Conservation (phyloP, 805 yeast species). For the Nakazawaea ambrosiae region DNA sequence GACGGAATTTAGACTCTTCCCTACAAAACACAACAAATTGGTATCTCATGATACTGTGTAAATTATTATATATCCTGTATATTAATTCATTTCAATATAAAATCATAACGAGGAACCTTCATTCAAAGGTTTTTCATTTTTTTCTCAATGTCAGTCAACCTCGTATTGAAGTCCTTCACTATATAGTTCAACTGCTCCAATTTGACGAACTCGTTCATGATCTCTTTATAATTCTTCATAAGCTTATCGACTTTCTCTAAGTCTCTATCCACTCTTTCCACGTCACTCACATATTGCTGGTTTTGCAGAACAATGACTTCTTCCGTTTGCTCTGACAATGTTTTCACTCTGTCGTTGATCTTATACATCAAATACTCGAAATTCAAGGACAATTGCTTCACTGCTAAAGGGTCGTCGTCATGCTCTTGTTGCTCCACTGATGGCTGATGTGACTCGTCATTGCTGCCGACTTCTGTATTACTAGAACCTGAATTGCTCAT, state of each 20-base stretch:
- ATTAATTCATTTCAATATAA: too few relatives aligned
- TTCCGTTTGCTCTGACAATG: slow-evolving; percentile 24
- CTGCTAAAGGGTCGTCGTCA: slow-evolving; percentile 55
- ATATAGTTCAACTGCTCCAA: slow-evolving; percentile 24
- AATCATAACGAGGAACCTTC: too few relatives aligned
- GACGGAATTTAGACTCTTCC: too few relatives aligned
- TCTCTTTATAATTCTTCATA: slow-evolving; percentile 17
- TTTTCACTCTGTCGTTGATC: slow-evolving; percentile 48
- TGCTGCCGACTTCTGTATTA: background rate
- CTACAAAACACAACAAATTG: too few relatives aligned
- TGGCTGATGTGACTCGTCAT: background rate
- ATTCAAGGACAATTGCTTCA: slow-evolving; percentile 50
- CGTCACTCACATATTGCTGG: slow-evolving; percentile 17
- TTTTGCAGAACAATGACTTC: slow-evolving; percentile 19
- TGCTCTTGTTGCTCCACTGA: slow-evolving; percentile 12
- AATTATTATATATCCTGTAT: too few relatives aligned
- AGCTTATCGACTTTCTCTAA: slow-evolving; percentile 15
- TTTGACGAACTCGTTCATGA: slow-evolving; percentile 25
- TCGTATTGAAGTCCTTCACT: slow-evolving; percentile 21
- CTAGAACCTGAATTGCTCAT: slow-evolving; percentile 1
- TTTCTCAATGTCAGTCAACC: slow-evolving; percentile 18
- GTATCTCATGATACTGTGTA: too few relatives aligned
- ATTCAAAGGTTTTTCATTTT: slow-evolving; percentile 14
- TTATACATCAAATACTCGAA: slow-evolving; percentile 61
- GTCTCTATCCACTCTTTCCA: slow-evolving; percentile 15